Base-by-base conservation (phyloP, 169 alveolate species). In the Eimeria necatrix region DNA sequence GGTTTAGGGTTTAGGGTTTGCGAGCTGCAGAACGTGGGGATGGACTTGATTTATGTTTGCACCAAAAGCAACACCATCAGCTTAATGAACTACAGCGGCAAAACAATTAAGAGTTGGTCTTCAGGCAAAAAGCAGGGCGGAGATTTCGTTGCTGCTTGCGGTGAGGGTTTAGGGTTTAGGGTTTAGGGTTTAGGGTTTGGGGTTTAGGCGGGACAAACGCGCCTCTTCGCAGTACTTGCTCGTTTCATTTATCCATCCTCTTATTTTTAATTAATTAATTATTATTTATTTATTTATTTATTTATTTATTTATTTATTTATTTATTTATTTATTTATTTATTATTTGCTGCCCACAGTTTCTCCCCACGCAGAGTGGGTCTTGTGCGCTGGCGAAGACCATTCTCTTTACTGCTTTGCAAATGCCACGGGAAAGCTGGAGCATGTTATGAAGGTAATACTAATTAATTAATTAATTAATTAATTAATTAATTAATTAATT, bases 361-460 rank as follows among this genome's bases (percentile, higher is more conserved):
- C 96, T 12, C 94, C 94, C 18, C 85, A 85, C 3, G 96, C 94
- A 8, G 94, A 86, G 94, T 94, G 96, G 96, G 61, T 94, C 18
- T 68, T 85, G 78, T 71, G 91, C 64, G 91, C 87, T 48, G 96
- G 93, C 52, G 96, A 94, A 41, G 94, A 94, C 26, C 53, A 83
- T 84, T 85, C 86, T 5, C 73, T 94, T n/a, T 94, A 94, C 76
- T 74, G 93, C 64, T 87, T 94, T 22, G 83, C 96, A 20, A 74
- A 71, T 18, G 68, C 94, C 7, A 94, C 96, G 6, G 96, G 94
- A 12, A 94, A 94, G 52, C 73, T 94, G 16, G 94, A 87, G 41
- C 94, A 94, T 87, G 70, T 88, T 18, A 64, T 74, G 87, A 73
- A 94, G 91, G 96, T 94, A 32, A 46, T 71, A 61, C n/a, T 61